Evolutionary conservation across 2,329 filamentous ascomycete genomes (phyloP), one percentile per base, ranked within the genome.

Genomic region (Diaporthe citri): DNA sequence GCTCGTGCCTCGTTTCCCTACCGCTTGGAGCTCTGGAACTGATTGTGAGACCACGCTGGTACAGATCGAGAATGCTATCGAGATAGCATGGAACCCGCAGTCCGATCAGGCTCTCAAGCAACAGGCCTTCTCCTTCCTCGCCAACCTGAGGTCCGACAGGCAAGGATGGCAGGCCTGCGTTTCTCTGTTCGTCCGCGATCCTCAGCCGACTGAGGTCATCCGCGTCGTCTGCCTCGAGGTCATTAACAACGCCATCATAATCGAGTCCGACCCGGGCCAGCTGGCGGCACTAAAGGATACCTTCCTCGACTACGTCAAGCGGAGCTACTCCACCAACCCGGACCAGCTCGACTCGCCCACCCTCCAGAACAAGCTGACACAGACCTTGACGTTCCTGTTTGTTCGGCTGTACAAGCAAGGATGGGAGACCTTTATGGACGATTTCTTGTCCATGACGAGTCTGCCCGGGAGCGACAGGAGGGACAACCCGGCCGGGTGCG

Each of bases 331-430:
- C 71, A 86, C 88, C 52, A 87, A 87, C 46, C 84, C 87, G 13
- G 88, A 90, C 73, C 84, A 87, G 71, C 85, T 92, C 77, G 97
- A 99, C 82, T 91, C 93, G 12, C 83, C 91, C 34, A 90, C 91
- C 78, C 93, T 99, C 57, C 96, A 98, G 85, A 99, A 98, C 87
- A 99, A 99, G 86, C 91, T 99, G 78, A 96, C 96, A 60, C 97
- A 99, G 86, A 98, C 96, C 17, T 87, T 99, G 80, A 99, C 97
- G 13, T 97, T 95, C 81, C 92, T 99, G 69, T 99, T 99, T 84
- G 93, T 95, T 48, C 91, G 93, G 17, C 89, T 97, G 72, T 99
- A 99, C 84, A 92, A 92, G 71, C 91, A 93, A 71, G 93, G 94
- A 51, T 99, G 97, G 97, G 90, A 94, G 80, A 91, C 88, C 75